phyloP scores from a whole-genome alignment of 495 filamentous ascomycete genomes.

The Penicillium fimorum region DNA sequence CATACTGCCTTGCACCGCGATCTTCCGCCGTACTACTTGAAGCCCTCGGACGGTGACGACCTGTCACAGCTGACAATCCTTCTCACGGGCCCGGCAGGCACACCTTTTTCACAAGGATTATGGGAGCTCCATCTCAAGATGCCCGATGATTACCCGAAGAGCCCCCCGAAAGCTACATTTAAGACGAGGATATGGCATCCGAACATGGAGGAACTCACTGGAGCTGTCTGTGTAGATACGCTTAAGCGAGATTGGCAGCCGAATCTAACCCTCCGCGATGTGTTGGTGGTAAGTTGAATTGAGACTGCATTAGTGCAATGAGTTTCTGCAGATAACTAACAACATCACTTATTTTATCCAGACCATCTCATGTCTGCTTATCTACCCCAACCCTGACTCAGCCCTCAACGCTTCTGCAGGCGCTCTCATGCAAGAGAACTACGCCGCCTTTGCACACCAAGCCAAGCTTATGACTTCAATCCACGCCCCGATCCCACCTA shows the following conservation, averaged over 20 bases:
- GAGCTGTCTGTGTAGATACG: constrained; percentile 70
- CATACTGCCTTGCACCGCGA: constrained; percentile 58
- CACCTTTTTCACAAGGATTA: constrained; percentile 59
- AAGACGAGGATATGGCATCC: constrained; percentile 71
- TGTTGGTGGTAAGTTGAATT: constrained; percentile 51
- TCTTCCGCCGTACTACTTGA: constrained; percentile 68
- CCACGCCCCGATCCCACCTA: constrained; percentile 56
- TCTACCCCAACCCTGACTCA: constrained; percentile 69
- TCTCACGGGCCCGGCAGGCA: constrained; percentile 61
- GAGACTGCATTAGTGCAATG: not conserved
- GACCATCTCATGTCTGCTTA: constrained; percentile 71
- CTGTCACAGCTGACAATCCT: constrained; percentile 59
- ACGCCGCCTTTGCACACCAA: constrained; percentile 56
- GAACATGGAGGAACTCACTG: constrained; percentile 65
- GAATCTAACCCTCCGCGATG: constrained; percentile 59
- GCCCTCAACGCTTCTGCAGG: constrained; percentile 67
- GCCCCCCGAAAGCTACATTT: constrained; percentile 66
- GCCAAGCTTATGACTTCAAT: constrained; percentile 67
- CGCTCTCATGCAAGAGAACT: constrained; percentile 61
- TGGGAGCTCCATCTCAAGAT: constrained; percentile 64
- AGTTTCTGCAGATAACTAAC: constrained; percentile 3
- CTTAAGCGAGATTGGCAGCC: constrained; percentile 68
- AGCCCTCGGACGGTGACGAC: constrained; percentile 55
- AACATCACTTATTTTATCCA: constrained; percentile 13
- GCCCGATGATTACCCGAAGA: constrained; percentile 61